Evolutionary conservation across 257 asterid species (phyloP).

Genomic region (Plectranthus barbatus): DNA sequence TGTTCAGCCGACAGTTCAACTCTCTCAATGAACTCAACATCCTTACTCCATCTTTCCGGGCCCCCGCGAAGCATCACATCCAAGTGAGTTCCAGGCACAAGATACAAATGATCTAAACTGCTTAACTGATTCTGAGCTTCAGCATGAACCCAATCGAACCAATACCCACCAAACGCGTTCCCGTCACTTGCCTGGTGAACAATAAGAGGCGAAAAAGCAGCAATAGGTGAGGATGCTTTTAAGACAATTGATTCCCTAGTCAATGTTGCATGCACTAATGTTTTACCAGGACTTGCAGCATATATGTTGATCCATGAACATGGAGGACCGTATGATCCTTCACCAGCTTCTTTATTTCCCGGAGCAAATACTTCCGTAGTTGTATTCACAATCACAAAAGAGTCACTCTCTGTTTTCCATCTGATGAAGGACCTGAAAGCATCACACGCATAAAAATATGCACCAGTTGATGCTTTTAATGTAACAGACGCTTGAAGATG

Average conservation of each 20-base stretch:
- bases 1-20: constrained; percentile 38
- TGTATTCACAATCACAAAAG: constrained; percentile 52
- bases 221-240: constrained; percentile 55
- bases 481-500: constrained; percentile 68
- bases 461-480: constrained; percentile 54
- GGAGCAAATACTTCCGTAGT: constrained; percentile 23
- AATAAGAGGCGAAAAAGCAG: constrained; percentile 62
- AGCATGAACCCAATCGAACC: constrained; percentile 43
- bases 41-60: constrained; percentile 74
- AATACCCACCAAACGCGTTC: constrained; percentile 89
- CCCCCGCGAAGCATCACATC: constrained; percentile 81
- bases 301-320: constrained; percentile 68
- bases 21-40: constrained; percentile 56
- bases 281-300: constrained; percentile 60
- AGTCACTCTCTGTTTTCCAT: constrained; percentile 70
- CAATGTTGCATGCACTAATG: constrained; percentile 61
- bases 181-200: constrained; percentile 82
- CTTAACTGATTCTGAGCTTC: constrained; percentile 39
- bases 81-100: constrained; percentile 64
- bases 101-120: constrained; percentile 52
- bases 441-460: constrained; percentile 62
- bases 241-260: constrained; percentile 42
- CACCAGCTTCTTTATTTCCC: constrained; percentile 33
- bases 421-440: constrained; percentile 57
- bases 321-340: constrained; percentile 47